Evolutionary conservation across 2,329 filamentous ascomycete genomes (phyloP).

Genomic region (Stemphylium vesicarium): DNA sequence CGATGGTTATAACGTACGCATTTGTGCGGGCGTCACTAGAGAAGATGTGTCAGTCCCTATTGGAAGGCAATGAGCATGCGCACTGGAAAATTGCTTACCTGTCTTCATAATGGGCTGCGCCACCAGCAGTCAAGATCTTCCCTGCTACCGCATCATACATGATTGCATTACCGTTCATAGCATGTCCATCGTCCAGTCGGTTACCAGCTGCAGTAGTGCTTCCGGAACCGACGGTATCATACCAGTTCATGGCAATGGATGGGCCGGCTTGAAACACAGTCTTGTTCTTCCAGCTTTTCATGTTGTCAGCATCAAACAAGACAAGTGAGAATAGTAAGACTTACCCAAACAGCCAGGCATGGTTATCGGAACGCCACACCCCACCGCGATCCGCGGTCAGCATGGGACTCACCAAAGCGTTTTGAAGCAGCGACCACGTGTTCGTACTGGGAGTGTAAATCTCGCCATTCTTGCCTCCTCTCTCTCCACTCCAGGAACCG

Average conservation of each 20-base stretch:
- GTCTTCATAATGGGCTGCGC: constrained; percentile 52
- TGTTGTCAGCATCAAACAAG: neutral
- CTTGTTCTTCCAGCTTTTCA: constrained; percentile 51
- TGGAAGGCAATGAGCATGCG: no score
- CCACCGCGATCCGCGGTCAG: constrained; percentile 57
- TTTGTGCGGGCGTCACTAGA: constrained; percentile 50
- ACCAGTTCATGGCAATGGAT: constrained; percentile 64
- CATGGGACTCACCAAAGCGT: constrained; percentile 56
- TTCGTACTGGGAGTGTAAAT: constrained; percentile 51
- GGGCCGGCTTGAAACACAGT: constrained; percentile 64
- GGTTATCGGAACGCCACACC: constrained; percentile 58
- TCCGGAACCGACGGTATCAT: constrained; percentile 54
- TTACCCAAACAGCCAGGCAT: constrained; percentile 59
- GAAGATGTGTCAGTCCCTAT: neutral
- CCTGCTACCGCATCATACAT: constrained; percentile 64
- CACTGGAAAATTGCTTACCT: neutral
- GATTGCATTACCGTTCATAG: constrained; percentile 63
- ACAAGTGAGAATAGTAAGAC: neutral
- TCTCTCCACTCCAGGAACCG: constrained; percentile 61
- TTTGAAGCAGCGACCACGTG: constrained; percentile 56
- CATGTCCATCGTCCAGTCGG: constrained; percentile 53
- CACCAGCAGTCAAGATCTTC: constrained; percentile 63
- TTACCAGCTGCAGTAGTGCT: constrained; percentile 51
- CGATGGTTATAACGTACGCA: constrained; percentile 60
- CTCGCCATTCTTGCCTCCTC: constrained; percentile 63